Evolutionary conservation across 345 rosid genomes (phyloP), one percentile per base, ranked within the genome.

Genomic region (Litchi chinensis): DNA sequence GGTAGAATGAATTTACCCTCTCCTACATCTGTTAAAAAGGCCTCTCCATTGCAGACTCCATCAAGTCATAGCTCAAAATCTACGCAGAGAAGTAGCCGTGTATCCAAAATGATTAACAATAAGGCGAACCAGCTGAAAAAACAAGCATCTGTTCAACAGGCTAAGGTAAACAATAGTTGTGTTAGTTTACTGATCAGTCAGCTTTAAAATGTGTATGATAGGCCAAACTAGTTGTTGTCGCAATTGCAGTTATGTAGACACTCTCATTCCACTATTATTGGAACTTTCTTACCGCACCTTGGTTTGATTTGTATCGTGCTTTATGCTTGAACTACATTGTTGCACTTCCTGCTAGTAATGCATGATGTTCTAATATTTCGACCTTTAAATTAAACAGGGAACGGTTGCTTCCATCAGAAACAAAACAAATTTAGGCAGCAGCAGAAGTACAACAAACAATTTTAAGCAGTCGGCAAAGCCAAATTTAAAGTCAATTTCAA

Each of bases 81-180:
- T 43, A 39, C 65, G 26, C 68, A 72, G 16, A 39, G 65, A 43
- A 72, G 6, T 15, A 70, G 26, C 10, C 6, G 0, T 24, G 50
- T 75, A 28, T 62, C 71, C 18, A 18, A 43, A 26, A 18, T 46
- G 10, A 48, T 39, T 28, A 32, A 63, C 71, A 32, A 22, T 21
- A 26, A 48, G 6, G 21, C 57, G 6, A 62, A 54, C 24, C 44
- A 74, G 73, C 57, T 32, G 52, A 70, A 70, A 73, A 75, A 65
- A 28, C 50, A 63, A 3, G 43, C 57, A 39, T 43, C 60, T 62
- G 50, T 3, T 40, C 18, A 4, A 12, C 64, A 63, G 78, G 50
- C n/a, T 12, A 77, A 81, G 81, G 84, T 77, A 77, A 73, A 24
- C 48, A 40, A 57, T 26, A 26, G 24, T 54, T 39, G 37, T 10